Percentiles rank a stretch among this genome's conserved stretches.
Evolutionary conservation across 2,329 filamentous ascomycete genomes (phyloP).

Genomic region (Escovopsis sp.): DNA sequence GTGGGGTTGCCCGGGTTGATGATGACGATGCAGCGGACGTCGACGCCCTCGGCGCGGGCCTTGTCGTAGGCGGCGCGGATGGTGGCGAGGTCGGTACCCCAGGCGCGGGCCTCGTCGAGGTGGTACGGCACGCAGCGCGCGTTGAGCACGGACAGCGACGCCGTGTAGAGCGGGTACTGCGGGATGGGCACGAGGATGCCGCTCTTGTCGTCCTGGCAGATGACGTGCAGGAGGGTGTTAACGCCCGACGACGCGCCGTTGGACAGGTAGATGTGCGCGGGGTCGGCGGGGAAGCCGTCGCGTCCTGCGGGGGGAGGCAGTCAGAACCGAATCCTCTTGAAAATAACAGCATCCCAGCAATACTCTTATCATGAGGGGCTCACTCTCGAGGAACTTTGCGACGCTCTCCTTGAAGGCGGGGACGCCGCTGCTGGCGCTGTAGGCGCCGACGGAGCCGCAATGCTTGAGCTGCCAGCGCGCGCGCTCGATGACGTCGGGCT

Average conservation of each 20-base stretch:
- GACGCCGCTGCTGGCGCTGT: constrained; percentile 85
- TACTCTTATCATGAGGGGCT: constrained; percentile 15
- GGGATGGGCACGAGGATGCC: constrained; percentile 91
- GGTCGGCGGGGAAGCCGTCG: constrained; percentile 75
- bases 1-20: constrained; percentile 99
- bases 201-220: constrained; percentile 61
- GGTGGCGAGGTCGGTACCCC: constrained; percentile 74
- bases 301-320: constrained; percentile 35
- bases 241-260: constrained; percentile 88
- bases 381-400: constrained; percentile 81
- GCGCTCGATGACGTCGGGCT: constrained; percentile 74
- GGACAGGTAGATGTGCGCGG: constrained; percentile 76
- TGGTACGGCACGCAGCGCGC: constrained; percentile 85
- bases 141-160: constrained; percentile 73
- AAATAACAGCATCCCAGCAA: no score
- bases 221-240: constrained; percentile 80
- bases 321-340: no score
- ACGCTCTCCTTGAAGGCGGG: constrained; percentile 78
- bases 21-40: constrained; percentile 85
- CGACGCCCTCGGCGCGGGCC: constrained; percentile 61
- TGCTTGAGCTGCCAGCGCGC: constrained; percentile 68
- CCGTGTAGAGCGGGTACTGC: constrained; percentile 96
- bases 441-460: constrained; percentile 85
- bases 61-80: constrained; percentile 62
- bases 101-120: constrained; percentile 71